Evolutionary conservation across 148 eudicot species (phyloP), one percentile per base, ranked within the genome.

Genomic region (Agrostemma githago): DNA sequence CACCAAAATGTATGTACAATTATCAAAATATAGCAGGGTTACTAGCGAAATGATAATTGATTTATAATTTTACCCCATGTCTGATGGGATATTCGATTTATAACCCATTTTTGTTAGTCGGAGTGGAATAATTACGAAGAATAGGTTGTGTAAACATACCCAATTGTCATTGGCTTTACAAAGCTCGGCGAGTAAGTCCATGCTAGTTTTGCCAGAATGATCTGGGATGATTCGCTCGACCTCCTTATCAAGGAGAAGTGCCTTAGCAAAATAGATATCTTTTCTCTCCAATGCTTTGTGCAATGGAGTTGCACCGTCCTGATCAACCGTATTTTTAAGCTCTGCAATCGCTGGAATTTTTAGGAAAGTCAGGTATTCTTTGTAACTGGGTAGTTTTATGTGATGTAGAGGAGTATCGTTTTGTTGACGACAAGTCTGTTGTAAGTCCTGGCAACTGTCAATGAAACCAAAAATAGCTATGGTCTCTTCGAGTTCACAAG

Each of bases 251-350:
- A 66, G 81, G 4, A 66, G 44, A 66, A 78, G 40, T 34, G 60
- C 14, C 54, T 72, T 42, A 39, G 72, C 57, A 20, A 72, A 21
- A 6, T 40, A 11, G 17, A 54, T 64, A 46, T 78, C 80, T 4
- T 48, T 16, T 16, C 72, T 64, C 48, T 58, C 72, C 0, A 78
- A 11, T 16, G 77, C 76, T 40, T 51, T 46, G 62, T 78, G 81
- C 51, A 78, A 67, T 3, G 81, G 81, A 37, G 81, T 78, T 26
- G 56, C 58, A 1, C 66, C 68, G 16, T 73, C 69, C 2, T 26
- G 51, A 67, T 78, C 72, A 9, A 12, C 51, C 66, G 34, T 26
- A 26, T 26, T 26, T 26, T 26, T 26, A 26, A 26, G 34, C 34
- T 26, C 34, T 26, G 34, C 34, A 1, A 26, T 26, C 34, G 34